These are phyloP conservation scores for Trametes gibbosa DNA, from an alignment of 768 basidiomycete genomes.

Conservation along the genomic window DNA sequence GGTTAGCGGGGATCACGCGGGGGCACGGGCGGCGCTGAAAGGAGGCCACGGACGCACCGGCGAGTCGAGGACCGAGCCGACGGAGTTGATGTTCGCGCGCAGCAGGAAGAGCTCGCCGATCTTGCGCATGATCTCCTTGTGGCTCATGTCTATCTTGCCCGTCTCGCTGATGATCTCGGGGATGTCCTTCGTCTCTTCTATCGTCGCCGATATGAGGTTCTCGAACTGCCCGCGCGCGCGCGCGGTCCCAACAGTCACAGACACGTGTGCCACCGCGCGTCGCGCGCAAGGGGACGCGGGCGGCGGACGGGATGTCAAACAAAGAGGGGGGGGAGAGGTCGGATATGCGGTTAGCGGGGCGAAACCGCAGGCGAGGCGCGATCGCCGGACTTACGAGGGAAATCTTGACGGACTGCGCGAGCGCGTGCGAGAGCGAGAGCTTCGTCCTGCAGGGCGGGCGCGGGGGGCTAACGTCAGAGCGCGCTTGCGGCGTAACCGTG, in stretches of 20 bases:
- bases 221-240: constrained; percentile 60
- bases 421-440: constrained; percentile 88
- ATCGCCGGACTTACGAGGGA: constrained; percentile 57
- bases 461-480: not conserved
- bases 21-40: not conserved
- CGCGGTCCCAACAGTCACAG: not conserved
- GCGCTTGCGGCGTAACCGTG: constrained; percentile 11
- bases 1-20: too few relatives aligned
- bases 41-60: constrained; percentile 54
- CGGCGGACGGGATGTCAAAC: not conserved
- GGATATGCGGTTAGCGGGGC: not conserved
- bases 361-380: not conserved
- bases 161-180: constrained; percentile 92
- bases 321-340: not conserved
- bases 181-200: constrained; percentile 95
- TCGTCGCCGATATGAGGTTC: constrained; percentile 86
- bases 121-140: constrained; percentile 97
- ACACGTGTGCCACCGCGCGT: too few relatives aligned
- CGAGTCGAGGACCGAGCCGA: constrained; percentile 95
- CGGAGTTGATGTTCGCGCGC: constrained; percentile 91
- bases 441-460: constrained; percentile 69
- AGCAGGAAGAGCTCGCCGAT: constrained; percentile 93
- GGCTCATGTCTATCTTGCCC: constrained; percentile 89
- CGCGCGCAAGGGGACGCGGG: too few relatives aligned
- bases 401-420: constrained; percentile 96